A percentile compares a stretch with the other conserved stretches of the same genome.
These are phyloP conservation scores for Thymus mandschuricus DNA, from an alignment of 257 asterid genomes.

Conservation along the genomic window DNA sequence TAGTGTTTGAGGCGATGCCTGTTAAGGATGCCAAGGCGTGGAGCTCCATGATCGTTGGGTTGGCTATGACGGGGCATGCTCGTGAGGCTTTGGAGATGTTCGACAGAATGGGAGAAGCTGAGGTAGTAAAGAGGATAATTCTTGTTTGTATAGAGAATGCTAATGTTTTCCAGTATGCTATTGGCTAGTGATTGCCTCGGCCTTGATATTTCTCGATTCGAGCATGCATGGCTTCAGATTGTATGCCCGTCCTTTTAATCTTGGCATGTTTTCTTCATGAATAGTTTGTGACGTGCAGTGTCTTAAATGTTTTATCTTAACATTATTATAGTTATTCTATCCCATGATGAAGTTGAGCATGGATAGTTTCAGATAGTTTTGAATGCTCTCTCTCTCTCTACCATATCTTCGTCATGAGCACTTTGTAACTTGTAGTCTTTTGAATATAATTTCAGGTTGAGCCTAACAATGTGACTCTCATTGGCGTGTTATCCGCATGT, in stretches of 20 bases:
- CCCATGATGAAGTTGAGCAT: neutral
- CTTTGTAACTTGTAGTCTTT: constrained; percentile 12
- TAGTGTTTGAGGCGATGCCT: constrained; percentile 62
- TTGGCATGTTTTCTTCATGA: neutral
- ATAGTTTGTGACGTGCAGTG: constrained; percentile 9
- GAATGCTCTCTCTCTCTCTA: too few relatives aligned
- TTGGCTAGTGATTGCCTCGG: neutral
- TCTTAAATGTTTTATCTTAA: constrained; percentile 27
- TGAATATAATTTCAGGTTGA: constrained; percentile 49
- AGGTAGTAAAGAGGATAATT: constrained; percentile 34
- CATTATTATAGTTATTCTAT: neutral
- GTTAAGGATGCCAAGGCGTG: constrained; percentile 76
- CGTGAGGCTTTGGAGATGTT: constrained; percentile 61
- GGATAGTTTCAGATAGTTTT: constrained; percentile 1
- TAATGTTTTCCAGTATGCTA: constrained; percentile 9
- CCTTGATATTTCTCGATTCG: neutral
- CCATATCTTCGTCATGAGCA: neutral
- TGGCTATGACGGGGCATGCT: constrained; percentile 63
- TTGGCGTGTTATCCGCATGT: constrained; percentile 68
- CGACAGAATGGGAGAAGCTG: constrained; percentile 55
- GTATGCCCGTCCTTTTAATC: neutral
- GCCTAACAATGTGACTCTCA: constrained; percentile 62
- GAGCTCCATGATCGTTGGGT: constrained; percentile 80
- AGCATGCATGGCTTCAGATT: neutral
- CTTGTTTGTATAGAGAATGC: constrained; percentile 14